phyloP scores from a whole-genome alignment of 371 early-diverging fungal genomes.

The Actinomucor elegans region DNA sequence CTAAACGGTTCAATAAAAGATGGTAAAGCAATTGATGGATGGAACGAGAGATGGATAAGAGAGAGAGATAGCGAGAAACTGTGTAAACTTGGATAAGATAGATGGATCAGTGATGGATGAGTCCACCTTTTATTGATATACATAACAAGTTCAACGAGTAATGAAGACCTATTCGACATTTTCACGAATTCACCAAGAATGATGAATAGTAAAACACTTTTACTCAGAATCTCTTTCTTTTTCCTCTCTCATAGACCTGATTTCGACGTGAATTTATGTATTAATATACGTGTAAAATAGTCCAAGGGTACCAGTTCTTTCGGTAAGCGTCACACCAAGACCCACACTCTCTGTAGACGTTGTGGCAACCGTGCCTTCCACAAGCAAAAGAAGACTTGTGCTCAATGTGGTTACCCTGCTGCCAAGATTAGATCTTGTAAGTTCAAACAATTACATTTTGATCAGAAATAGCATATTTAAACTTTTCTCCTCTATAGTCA shows the following conservation, averaged over 20 bases:
- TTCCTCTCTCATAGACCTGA: no score
- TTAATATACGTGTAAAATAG: constrained; percentile 54
- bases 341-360: constrained; percentile 98
- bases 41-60: background rate
- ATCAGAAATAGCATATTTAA: constrained; percentile 21
- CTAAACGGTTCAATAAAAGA: constrained; percentile 1
- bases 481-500: constrained; percentile 33
- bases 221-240: background rate
- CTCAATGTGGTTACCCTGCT: constrained; percentile 98
- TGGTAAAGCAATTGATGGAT: background rate
- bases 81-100: background rate
- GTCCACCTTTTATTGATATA: no score
- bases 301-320: constrained; percentile 99
- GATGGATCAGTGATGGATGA: background rate
- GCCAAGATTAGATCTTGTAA: constrained; percentile 95
- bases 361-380: constrained; percentile 99
- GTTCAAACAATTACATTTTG: constrained; percentile 56
- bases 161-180: no score
- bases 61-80: background rate
- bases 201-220: background rate
- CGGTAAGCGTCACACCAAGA: constrained; percentile 99
- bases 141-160: no score
- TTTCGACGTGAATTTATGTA: no score
- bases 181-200: no score
- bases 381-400: constrained; percentile 99